Evolutionary conservation across 2,329 filamentous ascomycete species (phyloP).

Genomic region (Monosporascus sp.): DNA sequence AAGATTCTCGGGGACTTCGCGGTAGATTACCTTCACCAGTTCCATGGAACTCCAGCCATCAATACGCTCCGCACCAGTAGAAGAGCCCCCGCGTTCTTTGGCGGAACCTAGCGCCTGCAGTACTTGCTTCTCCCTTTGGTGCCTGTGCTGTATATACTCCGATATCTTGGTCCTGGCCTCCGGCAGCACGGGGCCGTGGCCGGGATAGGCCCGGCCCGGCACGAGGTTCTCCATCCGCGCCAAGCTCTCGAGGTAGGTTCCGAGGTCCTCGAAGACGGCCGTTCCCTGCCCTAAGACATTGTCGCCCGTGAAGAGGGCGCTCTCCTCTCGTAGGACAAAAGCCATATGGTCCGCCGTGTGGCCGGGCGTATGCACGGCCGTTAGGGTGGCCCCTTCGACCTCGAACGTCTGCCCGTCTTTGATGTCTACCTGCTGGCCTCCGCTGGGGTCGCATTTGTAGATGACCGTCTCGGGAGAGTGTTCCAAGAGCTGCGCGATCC

Average conservation of each 20-base stretch:
- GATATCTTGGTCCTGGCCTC: conserved; percentile 65
- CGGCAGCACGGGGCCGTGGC: conserved; percentile 75
- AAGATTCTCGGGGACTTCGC: conserved; percentile 68
- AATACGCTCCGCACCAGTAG: conserved; percentile 10
- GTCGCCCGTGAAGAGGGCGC: conserved; percentile 83
- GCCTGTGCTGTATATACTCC: conserved; percentile 80
- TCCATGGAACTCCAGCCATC: conserved; percentile 66
- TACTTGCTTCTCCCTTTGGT: conserved; percentile 74
- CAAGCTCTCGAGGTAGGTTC: conserved; percentile 63
- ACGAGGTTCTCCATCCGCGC: conserved; percentile 63
- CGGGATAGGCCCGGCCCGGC: conserved; percentile 71
- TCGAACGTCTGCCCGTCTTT: conserved; percentile 47
- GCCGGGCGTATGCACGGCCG: conserved; percentile 46
- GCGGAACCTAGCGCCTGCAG: conserved; percentile 53
- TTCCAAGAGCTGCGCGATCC: conserved; percentile 62
- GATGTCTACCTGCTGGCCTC: conserved; percentile 46
- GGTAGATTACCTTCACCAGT: conserved; percentile 84
- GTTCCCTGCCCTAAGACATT: conserved; percentile 86
- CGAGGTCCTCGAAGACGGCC: conserved; percentile 75
- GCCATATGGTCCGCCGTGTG: conserved; percentile 81
- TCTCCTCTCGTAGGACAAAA: conserved; percentile 70
- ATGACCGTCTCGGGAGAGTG: conserved; percentile 59
- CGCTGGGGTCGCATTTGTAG: conserved; percentile 59
- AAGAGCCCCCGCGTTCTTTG: conserved; percentile 20
- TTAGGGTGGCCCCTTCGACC: conserved; percentile 38